Evolutionary conservation across 192 early-diverging fungal genomes (phyloP), one percentile per base, ranked within the genome.

Genomic region (Coemansia sp.): DNA sequence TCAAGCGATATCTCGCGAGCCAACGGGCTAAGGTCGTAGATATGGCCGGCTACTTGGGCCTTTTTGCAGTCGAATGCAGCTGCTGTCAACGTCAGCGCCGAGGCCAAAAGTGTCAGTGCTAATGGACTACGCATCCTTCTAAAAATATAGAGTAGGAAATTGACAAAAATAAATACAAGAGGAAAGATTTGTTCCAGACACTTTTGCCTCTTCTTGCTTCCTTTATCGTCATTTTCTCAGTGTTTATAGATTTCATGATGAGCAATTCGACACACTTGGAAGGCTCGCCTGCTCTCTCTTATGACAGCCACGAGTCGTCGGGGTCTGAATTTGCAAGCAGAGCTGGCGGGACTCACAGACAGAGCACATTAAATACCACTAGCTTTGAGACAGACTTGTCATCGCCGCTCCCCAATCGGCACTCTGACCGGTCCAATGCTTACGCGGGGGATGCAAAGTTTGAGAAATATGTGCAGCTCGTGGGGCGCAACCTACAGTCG

Each of bases 401-500:
- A 24, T 54, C 59, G 18, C 75, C 75, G 1, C 75, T 55, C 8
- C 58, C 69, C 1, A 55, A 38, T 15, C 69, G 62, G 41, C 29
- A 56, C 19, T 53, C 44, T 19, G 69, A 78, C 62, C 68, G 58
- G n/a, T 19, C 69, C 1, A 35, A 35, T 33, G 67, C 37, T 1
- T 82, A 74, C 39, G 44, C 62, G 21, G 86, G 84, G 56, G 92
- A 95, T 59, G 84, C 92, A 36, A 88, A 90, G 53, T 95, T 88
- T 71, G 85, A 85, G 62, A 88, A 90, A 70, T 95, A 95, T 58
- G 86, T 85, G 26, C 85, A 89, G 40, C 75, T 87, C 22, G 86
- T 97, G 9, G 93, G 95, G 38, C 87, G 87, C 56, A 92, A 89
- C 53, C 67, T 97, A 53, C 88, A 91, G 66, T 89, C 89, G n/a